A percentile compares a stretch with the other conserved stretches of the same genome.
Evolutionary conservation across 2,329 filamentous ascomycete species (phyloP).

Genomic region (Penicillium griseofulvum): DNA sequence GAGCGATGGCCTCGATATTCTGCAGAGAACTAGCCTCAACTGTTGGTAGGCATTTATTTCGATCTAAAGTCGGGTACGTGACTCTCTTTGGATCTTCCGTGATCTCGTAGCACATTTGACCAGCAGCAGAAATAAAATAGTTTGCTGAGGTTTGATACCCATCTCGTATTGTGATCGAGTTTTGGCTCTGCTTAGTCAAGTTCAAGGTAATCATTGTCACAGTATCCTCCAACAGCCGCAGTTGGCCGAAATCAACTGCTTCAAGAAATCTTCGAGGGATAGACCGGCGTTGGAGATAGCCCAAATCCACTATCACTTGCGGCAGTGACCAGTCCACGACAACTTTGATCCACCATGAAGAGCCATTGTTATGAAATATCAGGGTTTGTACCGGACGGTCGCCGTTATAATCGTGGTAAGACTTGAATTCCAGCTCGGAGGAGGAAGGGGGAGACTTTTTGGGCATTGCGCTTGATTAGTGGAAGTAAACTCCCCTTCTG

Average conservation of each 20-base stretch:
- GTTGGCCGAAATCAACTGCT: not conserved
- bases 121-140: not conserved
- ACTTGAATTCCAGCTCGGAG: not conserved
- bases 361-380: not conserved
- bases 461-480: too few relatives aligned
- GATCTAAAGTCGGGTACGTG: not conserved
- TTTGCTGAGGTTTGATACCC: constrained; percentile 3
- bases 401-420: constrained; percentile 1
- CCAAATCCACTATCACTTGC: not conserved
- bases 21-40: constrained; percentile 3
- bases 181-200: not conserved
- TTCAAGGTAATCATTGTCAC: not conserved
- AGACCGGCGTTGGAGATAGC: not conserved
- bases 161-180: not conserved
- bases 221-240: not conserved
- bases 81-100: constrained; percentile 3
- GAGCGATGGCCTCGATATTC: not conserved
- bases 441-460: too few relatives aligned
- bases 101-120: not conserved
- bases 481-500: too few relatives aligned
- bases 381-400: constrained; percentile 1
- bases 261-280: not conserved
- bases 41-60: not conserved
- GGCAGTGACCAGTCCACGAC: not conserved
- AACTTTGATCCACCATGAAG: not conserved